Percentiles rank a stretch among this genome's conserved stretches.
Conservation (phyloP, 2,329 filamentous ascomycete genomes). For the Tolypocladium ophioglossoides region DNA sequence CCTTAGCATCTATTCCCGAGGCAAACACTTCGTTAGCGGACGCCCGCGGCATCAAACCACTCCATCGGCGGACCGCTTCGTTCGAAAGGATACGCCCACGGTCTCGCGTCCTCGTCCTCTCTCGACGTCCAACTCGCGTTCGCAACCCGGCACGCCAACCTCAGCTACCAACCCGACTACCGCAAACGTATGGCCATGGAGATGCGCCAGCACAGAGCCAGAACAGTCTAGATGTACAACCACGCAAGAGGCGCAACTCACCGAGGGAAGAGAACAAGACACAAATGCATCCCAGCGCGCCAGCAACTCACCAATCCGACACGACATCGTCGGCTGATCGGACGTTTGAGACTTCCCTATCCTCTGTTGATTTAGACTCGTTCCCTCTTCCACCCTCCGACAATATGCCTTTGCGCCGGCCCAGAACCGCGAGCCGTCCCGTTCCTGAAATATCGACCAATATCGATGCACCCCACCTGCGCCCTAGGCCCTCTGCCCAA, state of each 20-base stretch:
- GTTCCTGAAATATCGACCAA: neutral
- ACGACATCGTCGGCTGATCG: neutral
- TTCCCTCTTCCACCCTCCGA: constrained; percentile 12
- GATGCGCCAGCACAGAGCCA: neutral
- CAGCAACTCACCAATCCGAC: neutral
- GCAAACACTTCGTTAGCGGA: constrained; percentile 9
- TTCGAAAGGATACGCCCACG: constrained; percentile 11
- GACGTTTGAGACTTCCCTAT: constrained; percentile 7
- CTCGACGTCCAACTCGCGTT: constrained; percentile 13
- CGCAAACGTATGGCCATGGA: neutral
- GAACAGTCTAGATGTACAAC: too few species aligned
- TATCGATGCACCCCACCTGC: neutral
- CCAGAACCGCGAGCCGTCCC: neutral
- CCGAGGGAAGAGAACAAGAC: neutral
- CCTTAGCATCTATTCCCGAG: constrained; percentile 16
- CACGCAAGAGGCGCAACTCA: neutral
- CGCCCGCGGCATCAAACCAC: constrained; percentile 5
- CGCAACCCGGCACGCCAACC: constrained; percentile 8
- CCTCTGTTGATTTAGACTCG: constrained; percentile 10
- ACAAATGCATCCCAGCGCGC: neutral
- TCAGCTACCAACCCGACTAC: neutral
- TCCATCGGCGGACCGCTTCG: constrained; percentile 6
- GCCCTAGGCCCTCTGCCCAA: neutral
- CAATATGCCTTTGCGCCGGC: neutral
- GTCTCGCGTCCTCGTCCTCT: constrained; percentile 15